Conservation (phyloP, 352 stramenopile species). For the Peronospora farinosa region DNA sequence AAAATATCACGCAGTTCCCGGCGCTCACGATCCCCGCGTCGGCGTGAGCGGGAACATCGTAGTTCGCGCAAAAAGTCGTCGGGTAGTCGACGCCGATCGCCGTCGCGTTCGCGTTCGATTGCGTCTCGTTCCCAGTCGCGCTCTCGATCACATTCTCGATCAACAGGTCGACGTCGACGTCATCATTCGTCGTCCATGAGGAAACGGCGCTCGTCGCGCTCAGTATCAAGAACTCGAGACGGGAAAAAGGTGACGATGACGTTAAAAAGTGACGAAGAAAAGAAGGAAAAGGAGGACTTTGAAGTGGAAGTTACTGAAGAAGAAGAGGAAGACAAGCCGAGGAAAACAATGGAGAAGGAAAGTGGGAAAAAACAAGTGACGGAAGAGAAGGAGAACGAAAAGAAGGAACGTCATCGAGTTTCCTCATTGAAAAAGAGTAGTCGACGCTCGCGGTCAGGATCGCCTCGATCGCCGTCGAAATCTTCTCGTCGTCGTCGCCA, state of each 20-base stretch:
- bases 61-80: constrained; percentile 31
- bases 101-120: constrained; percentile 39
- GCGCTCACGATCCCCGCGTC: constrained; percentile 26
- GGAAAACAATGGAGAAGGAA: constrained; percentile 15
- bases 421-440: constrained; percentile 38
- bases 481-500: constrained; percentile 50
- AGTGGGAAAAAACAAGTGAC: constrained; percentile 3
- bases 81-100: constrained; percentile 31
- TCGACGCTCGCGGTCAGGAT: constrained; percentile 48
- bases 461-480: constrained; percentile 41
- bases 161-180: constrained; percentile 24
- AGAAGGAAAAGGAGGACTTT: constrained; percentile 15
- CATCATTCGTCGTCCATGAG: constrained; percentile 25
- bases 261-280: constrained; percentile 2
- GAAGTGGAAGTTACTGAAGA: constrained; percentile 8
- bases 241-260: constrained; percentile 18
- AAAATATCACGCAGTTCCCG: constrained; percentile 13
- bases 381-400: constrained; percentile 19
- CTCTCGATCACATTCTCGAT: constrained; percentile 32
- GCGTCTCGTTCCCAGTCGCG: constrained; percentile 31
- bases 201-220: constrained; percentile 29
- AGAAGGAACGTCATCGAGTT: constrained; percentile 9
- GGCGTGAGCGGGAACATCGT: constrained; percentile 32
- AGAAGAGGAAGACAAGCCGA: constrained; percentile 10
- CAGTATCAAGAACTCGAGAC: constrained; percentile 13